A percentile compares a stretch with the other conserved stretches of the same genome.
phyloP scores from a whole-genome alignment of 805 yeast species.

The Yamadazyma sp. region DNA sequence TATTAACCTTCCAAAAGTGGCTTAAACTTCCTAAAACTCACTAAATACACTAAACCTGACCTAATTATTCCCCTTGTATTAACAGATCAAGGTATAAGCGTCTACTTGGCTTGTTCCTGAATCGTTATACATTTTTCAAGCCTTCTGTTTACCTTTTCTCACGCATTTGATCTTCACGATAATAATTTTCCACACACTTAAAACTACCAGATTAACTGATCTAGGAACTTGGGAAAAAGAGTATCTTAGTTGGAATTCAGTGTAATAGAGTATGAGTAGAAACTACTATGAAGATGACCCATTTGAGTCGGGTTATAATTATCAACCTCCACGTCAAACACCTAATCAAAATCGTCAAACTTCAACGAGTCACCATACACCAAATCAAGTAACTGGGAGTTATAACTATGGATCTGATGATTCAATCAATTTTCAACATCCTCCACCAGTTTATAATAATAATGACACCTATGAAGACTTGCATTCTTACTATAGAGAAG shows the following conservation, averaged over 20 bases:
- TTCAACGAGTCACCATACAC: conserved; percentile 5
- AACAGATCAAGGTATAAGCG: too few species aligned
- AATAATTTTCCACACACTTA: too few species aligned
- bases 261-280: background rate
- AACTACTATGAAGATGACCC: background rate
- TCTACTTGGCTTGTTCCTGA: too few species aligned
- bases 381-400: conserved; percentile 16
- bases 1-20: too few species aligned
- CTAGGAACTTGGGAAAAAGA: too few species aligned
- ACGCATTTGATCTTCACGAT: background rate
- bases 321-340: background rate
- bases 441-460: conserved; percentile 20
- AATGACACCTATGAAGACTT: conserved; percentile 19
- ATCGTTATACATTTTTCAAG: too few species aligned
- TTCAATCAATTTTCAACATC: conserved; percentile 28
- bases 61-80: too few species aligned
- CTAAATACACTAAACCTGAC: too few species aligned
- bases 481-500: conserved; percentile 20
- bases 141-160: background rate
- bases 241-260: too few species aligned
- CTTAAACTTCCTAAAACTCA: too few species aligned
- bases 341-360: background rate
- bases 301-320: background rate
- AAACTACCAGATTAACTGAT: too few species aligned
- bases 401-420: conserved; percentile 18